Evolutionary conservation across 768 basidiomycete genomes (phyloP), one percentile per base, ranked within the genome.

Genomic region (Lentinula sp.): DNA sequence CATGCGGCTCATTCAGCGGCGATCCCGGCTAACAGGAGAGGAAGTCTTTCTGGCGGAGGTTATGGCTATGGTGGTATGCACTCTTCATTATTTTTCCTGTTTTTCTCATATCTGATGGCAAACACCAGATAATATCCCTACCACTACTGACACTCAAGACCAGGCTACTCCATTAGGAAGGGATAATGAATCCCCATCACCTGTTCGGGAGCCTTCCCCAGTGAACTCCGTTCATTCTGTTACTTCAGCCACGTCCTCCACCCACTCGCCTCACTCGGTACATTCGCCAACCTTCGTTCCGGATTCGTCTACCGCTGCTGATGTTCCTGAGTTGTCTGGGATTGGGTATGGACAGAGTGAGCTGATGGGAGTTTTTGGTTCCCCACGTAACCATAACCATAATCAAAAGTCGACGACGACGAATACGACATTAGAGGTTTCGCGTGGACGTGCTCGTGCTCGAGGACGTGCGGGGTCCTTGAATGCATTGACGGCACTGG

Each of bases 271-370:
- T 4, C 46, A 48, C 10, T 48, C 46, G 7, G 20, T 48, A 10
- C 46, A 18, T 48, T 48, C 46, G 9, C 88, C 90, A 0, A 88
- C 82, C 0, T 80, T 90, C 32, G 88, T 83, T 0, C 85, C 87
- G 0, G 89, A 91, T 64, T 85, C 86, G 15, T 86, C 87, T 5
- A 85, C 86, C 0, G 81, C 81, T 41, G 5, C 59, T 7, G 20
- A 48, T 5, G 20, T 48, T 48, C 46, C 9, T 2, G 46, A 28
- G 23, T 8, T 48, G 20, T 46, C 42, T 43, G n/a, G 15, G 42
- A 46, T 46, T 18, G 45, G 6, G 6, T 45, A 45, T 16, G 43
- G 43, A 3, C 43, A 45, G 15, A 59, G 43, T 37, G 59, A 82
- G 69, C 74, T 82, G 32, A 74, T 80, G 20, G 73, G 77, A 39